Evolutionary conservation across 805 yeast species (phyloP), one percentile per base, ranked within the genome.

Genomic region (Teunomyces cretensis): DNA sequence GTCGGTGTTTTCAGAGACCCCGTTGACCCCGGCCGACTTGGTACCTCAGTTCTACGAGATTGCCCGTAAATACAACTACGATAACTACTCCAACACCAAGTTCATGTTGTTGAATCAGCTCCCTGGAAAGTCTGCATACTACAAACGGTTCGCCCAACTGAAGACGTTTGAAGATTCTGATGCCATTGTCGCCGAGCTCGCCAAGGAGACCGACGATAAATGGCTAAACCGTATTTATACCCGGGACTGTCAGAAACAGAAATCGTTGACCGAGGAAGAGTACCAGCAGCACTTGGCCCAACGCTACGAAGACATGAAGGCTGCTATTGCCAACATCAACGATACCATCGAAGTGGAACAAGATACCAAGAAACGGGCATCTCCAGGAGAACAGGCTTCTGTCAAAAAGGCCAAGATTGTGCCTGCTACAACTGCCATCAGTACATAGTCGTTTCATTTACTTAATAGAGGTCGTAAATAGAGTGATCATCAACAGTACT

Each of bases 71-170:
- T 79, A 74, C 61, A 88, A 87, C 61, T 78, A 78, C 54, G 67
- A 78, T 15, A 76, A 88, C 3, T 42, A 45, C n/a, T 43, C 58
- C 41, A 90, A 89, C 61, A 79, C 94, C 1, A 94, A 94, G 67
- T 92, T 84, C 62, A 81, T 94, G 69, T 56, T 92, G 36, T 70
- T 83, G 28, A 82, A 89, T 57, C 82, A 88, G 67, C 72, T 88
- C 9, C 96, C 96, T 1, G 92, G 95, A 1, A 85, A 81, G 58
- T 75, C 80, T 2, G 69, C 74, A 9, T 69, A 79, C 39, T 86
- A 87, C 59, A 81, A 78, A 53, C 53, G 64, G 39, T 65, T 89
- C 42, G 73, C 82, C 46, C 71, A 75, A 54, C 67, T 81, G 33
- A 88, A 82, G 58, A 71, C 80, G 1, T 62, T 74, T 39, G 79